phyloP scores from a whole-genome alignment of 768 basidiomycete species.

The Xanthoconium purpureum region DNA sequence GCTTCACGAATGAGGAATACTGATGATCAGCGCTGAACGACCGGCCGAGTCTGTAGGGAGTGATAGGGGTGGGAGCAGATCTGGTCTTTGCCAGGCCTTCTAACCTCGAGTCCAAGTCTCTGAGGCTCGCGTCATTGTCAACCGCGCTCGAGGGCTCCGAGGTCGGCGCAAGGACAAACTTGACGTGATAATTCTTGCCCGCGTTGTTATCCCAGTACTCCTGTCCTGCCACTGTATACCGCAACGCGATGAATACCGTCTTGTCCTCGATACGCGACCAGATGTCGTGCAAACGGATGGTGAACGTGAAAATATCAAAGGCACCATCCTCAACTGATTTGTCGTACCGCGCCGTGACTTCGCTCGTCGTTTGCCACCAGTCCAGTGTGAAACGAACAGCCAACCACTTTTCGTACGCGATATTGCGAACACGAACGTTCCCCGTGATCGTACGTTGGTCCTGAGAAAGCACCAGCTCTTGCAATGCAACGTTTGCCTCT shows the following conservation, averaged over 20 bases:
- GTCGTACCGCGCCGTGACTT: constrained; percentile 75
- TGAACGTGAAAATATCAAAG: constrained; percentile 76
- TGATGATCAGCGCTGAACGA: constrained; percentile 31
- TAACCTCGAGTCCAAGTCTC: constrained; percentile 61
- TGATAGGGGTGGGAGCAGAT: constrained; percentile 16
- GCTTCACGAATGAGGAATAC: constrained; percentile 28
- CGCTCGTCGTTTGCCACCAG: constrained; percentile 93
- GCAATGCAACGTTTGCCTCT: constrained; percentile 49
- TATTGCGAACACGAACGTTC: constrained; percentile 72
- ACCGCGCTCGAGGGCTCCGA: constrained; percentile 29
- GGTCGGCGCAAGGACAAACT: constrained; percentile 44
- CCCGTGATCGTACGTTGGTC: constrained; percentile 65
- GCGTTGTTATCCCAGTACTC: constrained; percentile 95
- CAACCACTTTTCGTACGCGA: constrained; percentile 85
- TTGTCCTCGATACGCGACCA: constrained; percentile 77
- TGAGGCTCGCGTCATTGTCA: constrained; percentile 45
- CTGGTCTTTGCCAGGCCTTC: constrained; percentile 54
- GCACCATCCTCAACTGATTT: constrained; percentile 36
- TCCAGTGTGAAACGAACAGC: constrained; percentile 92
- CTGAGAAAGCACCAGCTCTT: constrained; percentile 49
- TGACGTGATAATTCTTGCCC: constrained; percentile 74
- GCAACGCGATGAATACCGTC: constrained; percentile 73
- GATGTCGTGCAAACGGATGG: constrained; percentile 74
- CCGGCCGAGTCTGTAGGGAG: constrained; percentile 14
- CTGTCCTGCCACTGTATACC: constrained; percentile 63